Conservation (phyloP, 2,329 filamentous ascomycete genomes). For the Neocatenulostroma microsporum region DNA sequence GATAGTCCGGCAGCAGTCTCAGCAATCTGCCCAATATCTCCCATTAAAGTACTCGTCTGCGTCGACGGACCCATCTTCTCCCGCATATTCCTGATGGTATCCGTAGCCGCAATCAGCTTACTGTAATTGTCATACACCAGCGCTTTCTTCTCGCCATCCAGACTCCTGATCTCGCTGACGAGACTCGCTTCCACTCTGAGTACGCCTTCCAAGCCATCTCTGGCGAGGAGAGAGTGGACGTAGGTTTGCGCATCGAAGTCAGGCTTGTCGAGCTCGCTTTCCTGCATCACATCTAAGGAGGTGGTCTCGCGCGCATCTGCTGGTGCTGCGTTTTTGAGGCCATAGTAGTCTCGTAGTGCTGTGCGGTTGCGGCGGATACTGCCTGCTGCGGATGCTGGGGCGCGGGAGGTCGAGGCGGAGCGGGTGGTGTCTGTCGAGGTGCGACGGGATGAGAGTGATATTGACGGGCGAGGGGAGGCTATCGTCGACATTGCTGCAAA, state of each 20-base stretch:
- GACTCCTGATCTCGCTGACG: constrained; percentile 69
- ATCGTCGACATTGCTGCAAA: constrained; percentile 48
- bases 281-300: constrained; percentile 48
- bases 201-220: constrained; percentile 59
- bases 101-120: constrained; percentile 91
- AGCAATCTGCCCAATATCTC: constrained; percentile 68
- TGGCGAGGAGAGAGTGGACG: constrained; percentile 54
- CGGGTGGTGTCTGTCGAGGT: constrained; percentile 51
- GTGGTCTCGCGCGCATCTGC: constrained; percentile 32
- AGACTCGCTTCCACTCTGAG: constrained; percentile 63
- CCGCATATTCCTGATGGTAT: constrained; percentile 87
- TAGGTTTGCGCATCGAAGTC: constrained; percentile 67
- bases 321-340: constrained; percentile 51
- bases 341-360: constrained; percentile 91
- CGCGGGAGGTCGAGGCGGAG: constrained; percentile 34
- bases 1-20: constrained; percentile 44
- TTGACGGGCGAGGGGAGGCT: constrained; percentile 53
- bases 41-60: constrained; percentile 62
- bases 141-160: constrained; percentile 94
- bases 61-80: constrained; percentile 72
- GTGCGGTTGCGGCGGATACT: constrained; percentile 62
- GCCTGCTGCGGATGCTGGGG: constrained; percentile 17
- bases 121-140: constrained; percentile 98
- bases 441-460: constrained; percentile 60
- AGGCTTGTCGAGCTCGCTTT: constrained; percentile 64